Evolutionary conservation across 768 basidiomycete species (phyloP).

Genomic region (Collybia sordida): DNA sequence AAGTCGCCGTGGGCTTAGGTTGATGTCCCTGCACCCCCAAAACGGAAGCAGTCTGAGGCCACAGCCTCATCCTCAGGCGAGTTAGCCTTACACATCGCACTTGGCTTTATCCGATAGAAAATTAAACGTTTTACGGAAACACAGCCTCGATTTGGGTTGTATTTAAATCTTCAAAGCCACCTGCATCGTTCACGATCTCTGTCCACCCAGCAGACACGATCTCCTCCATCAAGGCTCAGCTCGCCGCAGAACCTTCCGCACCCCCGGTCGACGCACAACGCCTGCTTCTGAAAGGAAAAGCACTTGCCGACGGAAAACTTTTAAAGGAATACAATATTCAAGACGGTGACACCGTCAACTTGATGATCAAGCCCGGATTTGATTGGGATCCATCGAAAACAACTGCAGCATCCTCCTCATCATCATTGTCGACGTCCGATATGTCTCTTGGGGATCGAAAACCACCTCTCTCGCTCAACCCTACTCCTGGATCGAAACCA

Average conservation of each 20-base stretch:
- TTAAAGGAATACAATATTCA: conserved; percentile 87
- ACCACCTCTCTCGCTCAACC: conserved; percentile 21
- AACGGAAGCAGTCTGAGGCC: conserved; percentile 37
- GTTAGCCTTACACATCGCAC: conserved; percentile 6
- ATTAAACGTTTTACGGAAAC: background rate
- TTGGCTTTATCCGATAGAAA: conserved; percentile 6
- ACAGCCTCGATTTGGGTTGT: conserved; percentile 62
- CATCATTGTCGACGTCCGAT: conserved; percentile 18
- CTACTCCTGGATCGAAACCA: conserved; percentile 27
- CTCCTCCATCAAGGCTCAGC: conserved; percentile 71
- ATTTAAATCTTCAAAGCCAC: conserved; percentile 92
- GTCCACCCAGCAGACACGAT: conserved; percentile 85
- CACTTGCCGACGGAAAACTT: conserved; percentile 83
- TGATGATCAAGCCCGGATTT: conserved; percentile 81
- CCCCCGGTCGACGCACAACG: conserved; percentile 83
- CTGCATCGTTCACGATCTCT: conserved; percentile 69
- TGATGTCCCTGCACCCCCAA: conserved; percentile 40
- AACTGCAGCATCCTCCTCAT: conserved; percentile 20
- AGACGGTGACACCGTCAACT: conserved; percentile 78
- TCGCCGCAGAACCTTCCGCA: conserved; percentile 64
- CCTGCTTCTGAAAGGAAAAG: conserved; percentile 92
- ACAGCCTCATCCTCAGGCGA: conserved; percentile 33
- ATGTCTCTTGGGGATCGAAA: conserved; percentile 16
- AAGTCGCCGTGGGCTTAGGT: conserved; percentile 4
- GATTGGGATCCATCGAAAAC: conserved; percentile 58